Percentiles rank a stretch among this genome's conserved stretches.
Evolutionary conservation across 805 yeast genomes (phyloP).

Genomic region (Scheffersomyces lignosus): DNA sequence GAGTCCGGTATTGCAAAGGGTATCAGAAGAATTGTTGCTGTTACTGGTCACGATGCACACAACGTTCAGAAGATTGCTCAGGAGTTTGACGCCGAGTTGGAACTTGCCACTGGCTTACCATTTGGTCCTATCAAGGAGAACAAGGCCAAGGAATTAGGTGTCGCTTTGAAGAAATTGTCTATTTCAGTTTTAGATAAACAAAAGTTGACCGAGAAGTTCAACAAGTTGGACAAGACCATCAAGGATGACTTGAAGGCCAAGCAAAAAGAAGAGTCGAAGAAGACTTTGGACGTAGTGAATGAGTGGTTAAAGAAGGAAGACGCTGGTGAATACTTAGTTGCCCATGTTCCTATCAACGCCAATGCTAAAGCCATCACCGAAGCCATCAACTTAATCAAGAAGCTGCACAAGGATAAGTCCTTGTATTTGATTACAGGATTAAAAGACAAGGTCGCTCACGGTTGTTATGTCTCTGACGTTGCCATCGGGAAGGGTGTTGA

Average conservation of each 20-base stretch:
- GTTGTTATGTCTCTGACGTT: conserved; percentile 79
- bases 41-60: conserved; percentile 87
- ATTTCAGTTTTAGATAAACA: conserved; percentile 83
- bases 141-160: conserved; percentile 79
- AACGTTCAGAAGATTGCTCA: conserved; percentile 84
- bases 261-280: conserved; percentile 86
- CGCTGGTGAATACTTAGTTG: conserved; percentile 59
- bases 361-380: conserved; percentile 95
- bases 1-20: conserved; percentile 99
- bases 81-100: conserved; percentile 65
- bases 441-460: conserved; percentile 84
- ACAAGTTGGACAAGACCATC: conserved; percentile 77
- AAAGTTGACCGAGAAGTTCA: conserved; percentile 69
- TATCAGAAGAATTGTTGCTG: conserved; percentile 96
- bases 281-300: conserved; percentile 74
- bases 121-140: conserved; percentile 80
- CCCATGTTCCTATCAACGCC: conserved; percentile 66
- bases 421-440: conserved; percentile 79
- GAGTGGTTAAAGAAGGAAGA: conserved; percentile 58
- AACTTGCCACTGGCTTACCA: conserved; percentile 58
- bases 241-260: conserved; percentile 85
- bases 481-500: conserved; percentile 69
- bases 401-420: conserved; percentile 70
- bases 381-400: conserved; percentile 81
- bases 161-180: conserved; percentile 74